phyloP scores from a whole-genome alignment of 2,329 filamentous ascomycete species.

The Aspergillus ibericus region DNA sequence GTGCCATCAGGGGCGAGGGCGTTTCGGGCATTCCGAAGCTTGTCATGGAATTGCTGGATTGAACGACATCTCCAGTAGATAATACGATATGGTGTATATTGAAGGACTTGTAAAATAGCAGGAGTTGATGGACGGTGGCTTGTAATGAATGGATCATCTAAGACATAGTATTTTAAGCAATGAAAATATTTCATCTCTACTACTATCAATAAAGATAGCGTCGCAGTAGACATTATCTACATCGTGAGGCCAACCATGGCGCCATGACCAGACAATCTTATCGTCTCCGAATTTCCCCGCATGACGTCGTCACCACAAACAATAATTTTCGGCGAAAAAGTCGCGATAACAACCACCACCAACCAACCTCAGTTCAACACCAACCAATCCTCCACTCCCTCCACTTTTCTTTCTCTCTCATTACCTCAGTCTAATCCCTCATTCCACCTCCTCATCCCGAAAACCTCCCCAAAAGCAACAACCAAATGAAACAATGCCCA shows the following conservation, averaged over 20 bases:
- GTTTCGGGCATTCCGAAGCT: conserved; percentile 58
- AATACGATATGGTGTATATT: background rate
- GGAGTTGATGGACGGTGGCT: background rate
- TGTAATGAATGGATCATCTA: background rate
- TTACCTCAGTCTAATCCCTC: no score
- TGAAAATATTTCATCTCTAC: no score
- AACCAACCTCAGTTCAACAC: conserved; percentile 1
- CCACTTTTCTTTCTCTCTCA: background rate
- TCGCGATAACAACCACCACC: background rate
- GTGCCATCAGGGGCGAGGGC: conserved; percentile 83
- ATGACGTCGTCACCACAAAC: background rate
- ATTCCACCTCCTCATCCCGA: background rate
- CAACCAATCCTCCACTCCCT: background rate
- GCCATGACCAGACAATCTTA: background rate
- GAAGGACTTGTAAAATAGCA: conserved; percentile 2
- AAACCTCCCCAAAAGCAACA: background rate
- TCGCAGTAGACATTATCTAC: no score
- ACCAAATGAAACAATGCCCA: conserved; percentile 8
- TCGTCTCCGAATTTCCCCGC: background rate
- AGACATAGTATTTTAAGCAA: no score
- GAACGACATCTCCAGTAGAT: background rate
- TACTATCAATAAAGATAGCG: no score
- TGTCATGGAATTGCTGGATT: conserved; percentile 44
- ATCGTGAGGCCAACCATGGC: background rate
- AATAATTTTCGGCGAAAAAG: background rate